Percentiles rank a stretch among this genome's conserved stretches.
phyloP scores from a whole-genome alignment of 1,284 basidiomycete species.

The Cronartium ribicola region DNA sequence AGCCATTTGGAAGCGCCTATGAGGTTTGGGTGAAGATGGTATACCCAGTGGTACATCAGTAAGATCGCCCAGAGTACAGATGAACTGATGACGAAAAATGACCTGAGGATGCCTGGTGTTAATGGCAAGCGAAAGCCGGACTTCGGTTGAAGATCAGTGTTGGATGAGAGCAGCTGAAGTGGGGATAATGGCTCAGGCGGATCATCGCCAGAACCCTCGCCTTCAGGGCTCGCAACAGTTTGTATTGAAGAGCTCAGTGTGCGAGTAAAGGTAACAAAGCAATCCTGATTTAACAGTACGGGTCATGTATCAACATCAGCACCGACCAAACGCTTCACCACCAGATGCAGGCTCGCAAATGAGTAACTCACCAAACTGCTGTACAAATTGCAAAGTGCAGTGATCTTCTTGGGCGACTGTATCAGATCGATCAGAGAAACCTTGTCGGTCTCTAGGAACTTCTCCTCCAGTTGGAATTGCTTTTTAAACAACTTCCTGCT shows the following conservation, averaged over 20 bases:
- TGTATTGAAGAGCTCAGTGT: slow-evolving; percentile 26
- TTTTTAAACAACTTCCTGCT: slow-evolving; percentile 47
- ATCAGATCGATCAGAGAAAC: slow-evolving; percentile 69
- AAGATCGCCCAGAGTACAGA: not conserved
- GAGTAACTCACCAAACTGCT: slow-evolving; percentile 72
- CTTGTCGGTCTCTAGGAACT: slow-evolving; percentile 59
- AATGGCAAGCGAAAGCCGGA: slow-evolving; percentile 67
- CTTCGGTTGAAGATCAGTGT: slow-evolving; percentile 43
- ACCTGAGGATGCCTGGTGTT: slow-evolving; percentile 25
- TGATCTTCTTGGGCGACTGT: slow-evolving; percentile 67
- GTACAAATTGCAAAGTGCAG: slow-evolving; percentile 73
- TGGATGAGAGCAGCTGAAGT: not conserved
- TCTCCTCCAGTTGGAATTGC: slow-evolving; percentile 71
- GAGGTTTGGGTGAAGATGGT: slow-evolving; percentile 5
- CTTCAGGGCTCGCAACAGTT: slow-evolving; percentile 20
- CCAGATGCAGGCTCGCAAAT: not conserved
- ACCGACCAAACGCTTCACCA: not conserved
- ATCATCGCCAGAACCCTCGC: slow-evolving; percentile 1
- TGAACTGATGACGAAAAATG: not conserved
- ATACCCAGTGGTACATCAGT: not conserved
- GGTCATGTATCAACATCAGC: not conserved
- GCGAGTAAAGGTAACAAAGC: slow-evolving; percentile 35
- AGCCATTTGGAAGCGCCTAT: slow-evolving; percentile 80
- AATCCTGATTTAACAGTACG: slow-evolving; percentile 26
- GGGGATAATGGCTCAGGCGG: slow-evolving; percentile 52